A percentile compares a stretch with the other conserved stretches of the same genome.
These are phyloP conservation scores for Fusarium albosuccineum DNA, from an alignment of 2,329 filamentous ascomycete species.

Conservation along the genomic window DNA sequence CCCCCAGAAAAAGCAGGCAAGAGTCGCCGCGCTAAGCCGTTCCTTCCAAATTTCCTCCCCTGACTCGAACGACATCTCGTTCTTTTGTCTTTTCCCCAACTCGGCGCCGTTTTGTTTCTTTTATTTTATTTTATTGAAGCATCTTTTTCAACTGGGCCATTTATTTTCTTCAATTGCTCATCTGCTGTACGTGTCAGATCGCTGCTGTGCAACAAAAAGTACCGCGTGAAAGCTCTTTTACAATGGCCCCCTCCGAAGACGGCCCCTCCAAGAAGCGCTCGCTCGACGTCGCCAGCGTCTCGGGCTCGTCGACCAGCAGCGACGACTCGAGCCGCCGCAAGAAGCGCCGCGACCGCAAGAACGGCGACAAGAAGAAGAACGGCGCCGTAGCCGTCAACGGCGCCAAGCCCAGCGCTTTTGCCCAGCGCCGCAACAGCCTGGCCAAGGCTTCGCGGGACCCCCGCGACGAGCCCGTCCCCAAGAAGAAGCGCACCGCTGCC, in stretches of 20 bases:
- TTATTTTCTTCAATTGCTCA: too few species aligned
- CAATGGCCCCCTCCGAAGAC: slow-evolving; percentile 49
- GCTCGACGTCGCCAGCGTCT: slow-evolving; percentile 44
- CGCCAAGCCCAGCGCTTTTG: slow-evolving; percentile 46
- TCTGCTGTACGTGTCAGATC: too few species aligned
- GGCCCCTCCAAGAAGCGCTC: slow-evolving; percentile 48
- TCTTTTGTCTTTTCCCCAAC: slow-evolving; percentile 12
- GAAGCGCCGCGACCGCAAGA: slow-evolving; percentile 46
- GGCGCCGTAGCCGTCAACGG: slow-evolving; percentile 50
- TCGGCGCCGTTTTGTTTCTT: slow-evolving; percentile 10
- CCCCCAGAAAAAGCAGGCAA: too few species aligned
- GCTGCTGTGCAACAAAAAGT: neutral
- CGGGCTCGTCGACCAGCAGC: slow-evolving; percentile 49
- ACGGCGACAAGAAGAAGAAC: slow-evolving; percentile 35
- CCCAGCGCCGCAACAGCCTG: slow-evolving; percentile 65
- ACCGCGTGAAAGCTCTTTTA: neutral
- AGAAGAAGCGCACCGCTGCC: slow-evolving; percentile 54
- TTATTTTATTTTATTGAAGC: too few species aligned
- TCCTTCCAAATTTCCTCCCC: slow-evolving; percentile 32
- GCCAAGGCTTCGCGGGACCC: slow-evolving; percentile 73
- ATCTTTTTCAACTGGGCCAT: too few species aligned
- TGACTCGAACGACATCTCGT: slow-evolving; percentile 30
- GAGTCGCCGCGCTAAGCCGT: too few species aligned
- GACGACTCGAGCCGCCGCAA: slow-evolving; percentile 48
- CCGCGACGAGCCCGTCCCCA: slow-evolving; percentile 63